Evolutionary conservation across 1,139 yeast species (phyloP).

Genomic region (Williopsis jadinii): DNA sequence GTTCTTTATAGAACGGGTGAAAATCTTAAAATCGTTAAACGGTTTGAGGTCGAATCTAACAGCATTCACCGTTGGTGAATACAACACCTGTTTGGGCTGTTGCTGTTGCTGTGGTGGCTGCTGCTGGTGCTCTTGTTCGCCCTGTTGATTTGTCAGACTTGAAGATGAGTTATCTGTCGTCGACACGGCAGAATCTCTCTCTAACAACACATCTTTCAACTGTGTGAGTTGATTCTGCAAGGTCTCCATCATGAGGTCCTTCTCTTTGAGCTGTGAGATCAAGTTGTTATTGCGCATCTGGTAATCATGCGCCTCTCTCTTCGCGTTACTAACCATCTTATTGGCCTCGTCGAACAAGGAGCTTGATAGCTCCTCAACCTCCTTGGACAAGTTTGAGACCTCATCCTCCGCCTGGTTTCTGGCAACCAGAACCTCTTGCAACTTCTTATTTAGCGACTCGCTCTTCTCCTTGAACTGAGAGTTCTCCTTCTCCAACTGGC

Average conservation of each 20-base stretch:
- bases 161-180: conserved; percentile 9
- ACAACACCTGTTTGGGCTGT: conserved; percentile 22
- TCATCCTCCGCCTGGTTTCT: conserved; percentile 51
- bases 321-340: conserved; percentile 68
- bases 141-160: background rate
- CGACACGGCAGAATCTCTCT: conserved; percentile 24
- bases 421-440: conserved; percentile 30
- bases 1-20: conserved; percentile 26
- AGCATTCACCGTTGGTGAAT: conserved; percentile 50
- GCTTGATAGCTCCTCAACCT: conserved; percentile 72
- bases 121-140: background rate
- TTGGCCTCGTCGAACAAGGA: conserved; percentile 77
- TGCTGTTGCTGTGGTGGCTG: conserved; percentile 5
- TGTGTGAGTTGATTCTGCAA: conserved; percentile 65
- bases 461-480: conserved; percentile 18
- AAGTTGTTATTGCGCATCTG: conserved; percentile 45
- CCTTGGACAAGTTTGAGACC: conserved; percentile 51
- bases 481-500: conserved; percentile 21
- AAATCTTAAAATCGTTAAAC: conserved; percentile 29
- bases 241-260: conserved; percentile 58
- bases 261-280: conserved; percentile 62
- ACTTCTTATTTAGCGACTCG: conserved; percentile 29
- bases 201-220: conserved; percentile 52
- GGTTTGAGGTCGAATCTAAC: conserved; percentile 50
- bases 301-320: conserved; percentile 47